Evolutionary conservation across 305 asterid genomes (phyloP), one percentile per base, ranked within the genome.

Genomic region (Plantago lanceolata): DNA sequence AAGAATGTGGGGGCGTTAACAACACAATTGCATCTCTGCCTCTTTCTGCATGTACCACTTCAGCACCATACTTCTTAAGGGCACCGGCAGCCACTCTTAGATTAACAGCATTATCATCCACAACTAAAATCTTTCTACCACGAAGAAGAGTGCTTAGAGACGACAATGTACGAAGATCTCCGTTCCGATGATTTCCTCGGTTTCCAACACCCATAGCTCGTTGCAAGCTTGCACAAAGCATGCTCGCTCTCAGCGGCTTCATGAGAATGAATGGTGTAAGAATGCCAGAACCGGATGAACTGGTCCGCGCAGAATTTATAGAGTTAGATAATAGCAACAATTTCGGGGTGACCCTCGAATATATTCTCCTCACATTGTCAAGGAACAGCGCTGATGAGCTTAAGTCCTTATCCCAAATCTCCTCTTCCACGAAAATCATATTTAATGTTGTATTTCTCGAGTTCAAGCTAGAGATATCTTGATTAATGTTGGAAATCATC

Each of bases 41-140:
- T 49, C 90, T 75, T 33, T 87, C 97, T 18, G 85, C 89, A 71
- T 84, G 75, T 13, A 82, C 93, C 68, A 93, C 97, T 26, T 93
- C 96, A 55, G 99, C 99, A 18, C 99, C 99, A 56, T 93, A 93
- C 76, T 82, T 90, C 61, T 77, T 85, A 60, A 93, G 76, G 33
- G 95, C 94, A 29, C 94, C 95, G 8, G 89, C 87, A 17, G 99
- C 96, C 35, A 93, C 99, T 68, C 78, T 82, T 50, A 93, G 95
- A 78, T 93, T 93, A 74, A 93, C 97, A 18, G 61, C 80, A 66
- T 90, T 88, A 68, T 93, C 99, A 68, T 93, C 99, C 13, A 93
- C 96, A 1, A 93, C 95, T 44, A 93, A 77, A 60, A 93, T 84
- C 67, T 78, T 85, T 65, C 93, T 85, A 59, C 95, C 96, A 7